These are phyloP conservation scores for Candida ficus DNA, from an alignment of 805 yeast genomes.

Conservation along the genomic window DNA sequence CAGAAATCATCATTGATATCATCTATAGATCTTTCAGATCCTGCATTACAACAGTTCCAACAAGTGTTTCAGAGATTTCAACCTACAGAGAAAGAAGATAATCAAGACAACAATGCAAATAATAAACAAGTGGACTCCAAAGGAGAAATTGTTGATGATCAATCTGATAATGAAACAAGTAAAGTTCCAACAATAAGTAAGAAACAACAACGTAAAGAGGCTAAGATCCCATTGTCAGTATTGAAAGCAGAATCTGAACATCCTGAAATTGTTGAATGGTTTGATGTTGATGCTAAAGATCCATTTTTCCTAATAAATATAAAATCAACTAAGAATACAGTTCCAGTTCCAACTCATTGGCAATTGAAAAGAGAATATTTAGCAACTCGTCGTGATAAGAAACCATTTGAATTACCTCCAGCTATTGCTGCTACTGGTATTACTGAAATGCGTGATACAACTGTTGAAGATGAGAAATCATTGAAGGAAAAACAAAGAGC, in stretches of 20 bases:
- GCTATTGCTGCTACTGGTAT: conserved; percentile 82
- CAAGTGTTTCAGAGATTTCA: conserved; percentile 32
- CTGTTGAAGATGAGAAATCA: conserved; percentile 42
- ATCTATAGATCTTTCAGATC: conserved; percentile 22
- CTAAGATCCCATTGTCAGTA: conserved; percentile 60
- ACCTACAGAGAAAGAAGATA: conserved; percentile 11
- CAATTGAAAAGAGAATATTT: conserved; percentile 69
- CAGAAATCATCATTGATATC: conserved; percentile 19
- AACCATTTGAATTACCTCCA: conserved; percentile 72
- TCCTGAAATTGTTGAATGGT: conserved; percentile 84
- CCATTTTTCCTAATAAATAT: conserved; percentile 62
- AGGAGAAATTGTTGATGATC: conserved; percentile 27
- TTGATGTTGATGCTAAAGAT: conserved; percentile 78
- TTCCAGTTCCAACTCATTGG: conserved; percentile 88
- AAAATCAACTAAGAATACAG: conserved; percentile 59
- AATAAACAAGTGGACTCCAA: conserved; percentile 13
- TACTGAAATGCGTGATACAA: conserved; percentile 72
- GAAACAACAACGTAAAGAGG: conserved; percentile 44
- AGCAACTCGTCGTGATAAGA: conserved; percentile 58
- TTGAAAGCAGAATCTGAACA: conserved; percentile 53
- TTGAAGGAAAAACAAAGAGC: conserved; percentile 74
- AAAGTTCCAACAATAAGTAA: conserved; percentile 31
- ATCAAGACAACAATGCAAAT: conserved; percentile 4
- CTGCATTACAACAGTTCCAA: conserved; percentile 30
- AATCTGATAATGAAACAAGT: conserved; percentile 17